Evolutionary conservation across 345 rosid species (phyloP).

Genomic region (Crucihimalaya himalaica): DNA sequence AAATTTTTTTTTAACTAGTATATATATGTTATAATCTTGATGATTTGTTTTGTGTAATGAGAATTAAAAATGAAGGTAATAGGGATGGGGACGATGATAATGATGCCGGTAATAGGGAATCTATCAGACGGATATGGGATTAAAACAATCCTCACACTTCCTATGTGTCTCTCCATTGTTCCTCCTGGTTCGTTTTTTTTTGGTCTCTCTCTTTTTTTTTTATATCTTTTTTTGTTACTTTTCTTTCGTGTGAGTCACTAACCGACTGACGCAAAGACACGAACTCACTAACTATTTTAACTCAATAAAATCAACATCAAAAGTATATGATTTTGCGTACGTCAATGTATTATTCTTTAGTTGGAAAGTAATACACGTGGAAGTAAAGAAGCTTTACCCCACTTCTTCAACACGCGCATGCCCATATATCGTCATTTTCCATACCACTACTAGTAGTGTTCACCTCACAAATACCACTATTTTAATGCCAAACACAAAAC

Average conservation of each 20-base stretch:
- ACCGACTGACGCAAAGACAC: background rate
- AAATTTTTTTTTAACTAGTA: too few species aligned
- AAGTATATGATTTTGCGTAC: background rate
- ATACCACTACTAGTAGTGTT: background rate
- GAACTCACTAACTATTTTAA: background rate
- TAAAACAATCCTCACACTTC: slow-evolving; percentile 71
- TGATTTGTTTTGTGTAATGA: background rate
- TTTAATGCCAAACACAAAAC: background rate
- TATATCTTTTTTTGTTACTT: background rate
- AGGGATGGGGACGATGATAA: slow-evolving; percentile 76
- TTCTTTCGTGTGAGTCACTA: background rate
- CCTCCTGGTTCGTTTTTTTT: slow-evolving; percentile 53
- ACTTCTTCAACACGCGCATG: background rate
- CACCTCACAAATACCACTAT: background rate
- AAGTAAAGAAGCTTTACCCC: background rate
- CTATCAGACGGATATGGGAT: slow-evolving; percentile 82
- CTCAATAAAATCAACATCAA: background rate
- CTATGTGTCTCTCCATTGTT: slow-evolving; percentile 58
- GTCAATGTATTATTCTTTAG: background rate
- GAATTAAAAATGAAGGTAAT: slow-evolving; percentile 47
- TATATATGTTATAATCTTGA: background rate
- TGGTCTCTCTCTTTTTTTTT: background rate
- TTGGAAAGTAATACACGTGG: background rate
- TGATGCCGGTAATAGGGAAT: slow-evolving; percentile 84
- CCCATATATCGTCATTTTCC: background rate